phyloP scores from a whole-genome alignment of 1,284 basidiomycete species.

The Ceratobasidium sp. region DNA sequence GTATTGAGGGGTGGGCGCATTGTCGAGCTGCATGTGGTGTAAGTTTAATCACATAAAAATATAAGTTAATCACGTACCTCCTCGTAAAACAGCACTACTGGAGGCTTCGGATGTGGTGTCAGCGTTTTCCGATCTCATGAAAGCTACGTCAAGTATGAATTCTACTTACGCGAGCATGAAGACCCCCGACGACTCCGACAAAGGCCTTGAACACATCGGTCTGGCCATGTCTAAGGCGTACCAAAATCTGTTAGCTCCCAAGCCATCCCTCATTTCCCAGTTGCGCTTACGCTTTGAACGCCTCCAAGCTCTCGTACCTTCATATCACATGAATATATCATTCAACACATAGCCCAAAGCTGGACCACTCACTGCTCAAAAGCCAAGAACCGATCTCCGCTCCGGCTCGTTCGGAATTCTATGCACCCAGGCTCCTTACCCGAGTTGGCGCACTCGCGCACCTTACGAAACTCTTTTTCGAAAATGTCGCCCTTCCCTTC shows the following conservation, averaged over 20 bases:
- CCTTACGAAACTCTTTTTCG: slow-evolving; percentile 38
- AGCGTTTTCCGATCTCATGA: background rate
- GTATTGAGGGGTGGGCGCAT: slow-evolving; percentile 21
- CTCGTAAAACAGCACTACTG: slow-evolving; percentile 41
- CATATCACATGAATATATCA: background rate
- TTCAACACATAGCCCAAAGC: no score
- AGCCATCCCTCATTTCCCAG: no score
- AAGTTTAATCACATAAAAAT: background rate
- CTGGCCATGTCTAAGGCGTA: slow-evolving; percentile 2
- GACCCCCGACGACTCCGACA: slow-evolving; percentile 26
- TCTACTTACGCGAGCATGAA: slow-evolving; percentile 33
- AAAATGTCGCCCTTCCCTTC: slow-evolving; percentile 40
- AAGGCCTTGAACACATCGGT: slow-evolving; percentile 46
- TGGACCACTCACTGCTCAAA: slow-evolving; percentile 40
- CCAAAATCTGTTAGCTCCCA: background rate
- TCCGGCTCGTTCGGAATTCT: slow-evolving; percentile 42
- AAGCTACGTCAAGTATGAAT: no score
- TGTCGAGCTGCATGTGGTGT: slow-evolving; percentile 10
- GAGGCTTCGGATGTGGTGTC: slow-evolving; percentile 4
- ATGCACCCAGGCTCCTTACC: slow-evolving; percentile 44
- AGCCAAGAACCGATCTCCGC: slow-evolving; percentile 36
- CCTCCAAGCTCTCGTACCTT: slow-evolving; percentile 32
- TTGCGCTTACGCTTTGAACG: slow-evolving; percentile 35
- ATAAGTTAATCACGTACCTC: slow-evolving; percentile 22
- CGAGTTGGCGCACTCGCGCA: slow-evolving; percentile 44